Evolutionary conservation across 768 basidiomycete genomes (phyloP), one percentile per base, ranked within the genome.

Genomic region (Trichaptum fuscoviolaceum): DNA sequence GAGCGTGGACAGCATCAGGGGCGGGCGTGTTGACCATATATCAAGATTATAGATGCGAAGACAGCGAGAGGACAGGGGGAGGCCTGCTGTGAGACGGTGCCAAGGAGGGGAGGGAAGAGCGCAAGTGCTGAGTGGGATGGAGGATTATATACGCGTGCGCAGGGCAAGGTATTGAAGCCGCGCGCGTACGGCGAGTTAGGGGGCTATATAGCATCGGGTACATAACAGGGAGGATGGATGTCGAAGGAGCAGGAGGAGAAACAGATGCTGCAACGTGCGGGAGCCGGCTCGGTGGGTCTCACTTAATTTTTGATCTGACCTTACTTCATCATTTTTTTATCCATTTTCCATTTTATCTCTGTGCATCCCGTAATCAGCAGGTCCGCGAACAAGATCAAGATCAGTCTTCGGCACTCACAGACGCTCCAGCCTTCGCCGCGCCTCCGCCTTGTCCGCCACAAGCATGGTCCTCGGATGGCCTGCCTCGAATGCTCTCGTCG

Each of bases 11-110:
- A 34, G 59, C 30, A 34, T 61, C 59, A 15, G 42, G 10, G 82
- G 79, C 64, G 81, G 82, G 23, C 82, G 76, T 9, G 85, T 80
- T 0, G 81, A 78, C 62, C 42, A 52, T 52, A 52, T 52, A 30
- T 30, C 30, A 30, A 30, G 30, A 30, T 30, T 30, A 30, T 30
- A 52, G 5, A 75, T 70, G 52, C 70, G 65, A 17, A 73, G 74
- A 61, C 70, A 69, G 36, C 70, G 72, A 17, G 75, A 75, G 58
- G 73, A 66, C 66, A 70, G 70, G 64, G 76, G 70, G 59, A 73
- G 70, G 71, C 78, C 77, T 36, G 77, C 71, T 69, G 77, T 72
- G 69, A 78, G 80, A 81, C 74, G 62, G 76, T 27, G 17, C 70
- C 42, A 18, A 72, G 35, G 59, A 81, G 77, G 34, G 75, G 74